A percentile compares a stretch with the other conserved stretches of the same genome.
phyloP scores from a whole-genome alignment of 1,284 basidiomycete species.

The Sporisorium exsertum region DNA sequence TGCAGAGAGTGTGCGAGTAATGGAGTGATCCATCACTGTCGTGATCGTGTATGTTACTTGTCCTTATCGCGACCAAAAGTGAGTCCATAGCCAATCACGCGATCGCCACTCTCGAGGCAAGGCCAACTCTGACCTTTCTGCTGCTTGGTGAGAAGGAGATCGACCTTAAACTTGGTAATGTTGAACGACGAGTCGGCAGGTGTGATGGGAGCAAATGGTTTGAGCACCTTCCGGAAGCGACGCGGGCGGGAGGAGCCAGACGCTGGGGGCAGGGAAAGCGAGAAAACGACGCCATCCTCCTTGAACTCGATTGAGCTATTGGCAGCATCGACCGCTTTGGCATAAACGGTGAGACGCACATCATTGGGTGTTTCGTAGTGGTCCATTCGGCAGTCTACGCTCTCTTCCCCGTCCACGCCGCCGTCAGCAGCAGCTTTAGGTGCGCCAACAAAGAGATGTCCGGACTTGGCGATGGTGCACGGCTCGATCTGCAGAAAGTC shows the following conservation, averaged over 20 bases:
- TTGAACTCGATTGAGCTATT: constrained; percentile 55
- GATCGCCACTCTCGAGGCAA: constrained; percentile 59
- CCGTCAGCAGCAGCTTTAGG: constrained; percentile 24
- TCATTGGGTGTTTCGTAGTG: constrained; percentile 68
- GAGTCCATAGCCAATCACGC: constrained; percentile 61
- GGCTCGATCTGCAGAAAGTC: constrained; percentile 67
- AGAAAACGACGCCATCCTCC: constrained; percentile 54
- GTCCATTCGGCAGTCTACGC: constrained; percentile 61
- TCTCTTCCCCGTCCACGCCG: constrained; percentile 34
- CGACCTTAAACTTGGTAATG: constrained; percentile 66
- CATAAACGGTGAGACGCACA: constrained; percentile 64
- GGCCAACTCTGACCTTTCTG: constrained; percentile 64
- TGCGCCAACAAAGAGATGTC: constrained; percentile 61
- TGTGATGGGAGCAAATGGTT: constrained; percentile 54
- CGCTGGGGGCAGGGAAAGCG: constrained; percentile 55
- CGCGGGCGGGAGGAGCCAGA: constrained; percentile 40
- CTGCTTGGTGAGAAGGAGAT: constrained; percentile 64
- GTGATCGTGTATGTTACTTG: constrained; percentile 23
- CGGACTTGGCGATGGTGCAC: constrained; percentile 56
- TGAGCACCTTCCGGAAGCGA: constrained; percentile 53
- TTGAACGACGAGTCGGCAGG: constrained; percentile 55
- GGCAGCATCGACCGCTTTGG: constrained; percentile 56
- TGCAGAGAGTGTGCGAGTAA: not conserved
- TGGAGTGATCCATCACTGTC: too few relatives aligned
- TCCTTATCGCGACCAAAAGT: constrained; percentile 64